A percentile compares a stretch with the other conserved stretches of the same genome.
Conservation (phyloP, 2,329 filamentous ascomycete genomes). For the Seiridium unicorne region DNA sequence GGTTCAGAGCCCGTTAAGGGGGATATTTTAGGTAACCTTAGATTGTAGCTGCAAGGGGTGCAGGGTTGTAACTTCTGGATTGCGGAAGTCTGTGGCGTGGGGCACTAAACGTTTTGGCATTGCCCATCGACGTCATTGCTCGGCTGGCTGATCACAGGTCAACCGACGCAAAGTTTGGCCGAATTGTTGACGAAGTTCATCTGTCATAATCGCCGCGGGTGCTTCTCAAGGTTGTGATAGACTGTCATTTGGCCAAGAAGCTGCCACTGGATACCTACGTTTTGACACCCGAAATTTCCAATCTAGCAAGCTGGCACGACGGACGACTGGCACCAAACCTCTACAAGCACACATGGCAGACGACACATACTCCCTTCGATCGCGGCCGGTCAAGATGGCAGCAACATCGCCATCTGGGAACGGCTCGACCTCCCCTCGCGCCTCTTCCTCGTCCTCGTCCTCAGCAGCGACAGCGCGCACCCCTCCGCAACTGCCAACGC, state of each 20-base stretch:
- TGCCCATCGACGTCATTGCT: neutral
- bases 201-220: too few relatives aligned
- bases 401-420: conserved; percentile 2
- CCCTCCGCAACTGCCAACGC: conserved; percentile 67
- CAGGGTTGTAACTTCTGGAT: too few relatives aligned
- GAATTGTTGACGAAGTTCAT: too few relatives aligned
- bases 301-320: neutral
- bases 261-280: too few relatives aligned
- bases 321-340: neutral
- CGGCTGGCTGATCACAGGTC: too few relatives aligned
- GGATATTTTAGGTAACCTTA: too few relatives aligned
- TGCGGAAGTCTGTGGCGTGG: neutral
- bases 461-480: conserved; percentile 31
- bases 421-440: conserved; percentile 13
- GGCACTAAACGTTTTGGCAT: neutral
- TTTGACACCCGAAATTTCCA: too few relatives aligned
- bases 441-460: conserved; percentile 5
- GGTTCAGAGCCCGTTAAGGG: too few relatives aligned
- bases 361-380: conserved; percentile 16
- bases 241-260: too few relatives aligned
- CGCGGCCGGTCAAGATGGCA: conserved; percentile 22
- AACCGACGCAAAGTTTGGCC: too few relatives aligned
- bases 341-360: conserved; percentile 16
- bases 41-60: too few relatives aligned
- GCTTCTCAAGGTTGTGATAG: too few relatives aligned